Percentiles rank a stretch among this genome's conserved stretches.
Conservation (phyloP, 495 filamentous ascomycete species). For the Endocarpon pusillum region DNA sequence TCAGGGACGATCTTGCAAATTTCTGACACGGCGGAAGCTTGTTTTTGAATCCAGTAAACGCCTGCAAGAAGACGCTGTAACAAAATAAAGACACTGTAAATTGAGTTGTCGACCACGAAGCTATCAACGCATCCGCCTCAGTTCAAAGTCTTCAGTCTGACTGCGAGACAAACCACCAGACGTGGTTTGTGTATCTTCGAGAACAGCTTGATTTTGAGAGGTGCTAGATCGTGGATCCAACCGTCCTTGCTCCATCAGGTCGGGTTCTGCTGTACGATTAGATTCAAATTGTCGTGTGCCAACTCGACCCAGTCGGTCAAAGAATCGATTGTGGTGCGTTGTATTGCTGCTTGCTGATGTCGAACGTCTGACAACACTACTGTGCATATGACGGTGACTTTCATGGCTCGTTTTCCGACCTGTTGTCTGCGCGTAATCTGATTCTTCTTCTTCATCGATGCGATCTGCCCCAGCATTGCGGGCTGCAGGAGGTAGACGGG, state of each 20-base stretch:
- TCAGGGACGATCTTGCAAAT: too few species aligned
- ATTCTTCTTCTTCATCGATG: constrained; percentile 28
- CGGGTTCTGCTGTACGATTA: too few species aligned
- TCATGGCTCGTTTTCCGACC: background rate
- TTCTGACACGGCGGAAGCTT: too few species aligned
- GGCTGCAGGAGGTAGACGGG: constrained; percentile 21
- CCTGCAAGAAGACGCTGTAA: too few species aligned
- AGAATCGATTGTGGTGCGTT: constrained; percentile 22
- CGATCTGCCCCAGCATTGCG: constrained; percentile 25
- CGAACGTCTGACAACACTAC: background rate
- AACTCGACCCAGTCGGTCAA: constrained; percentile 9
- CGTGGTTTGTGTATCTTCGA: background rate
- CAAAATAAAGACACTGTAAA: too few species aligned
- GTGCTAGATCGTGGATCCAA: constrained; percentile 1
- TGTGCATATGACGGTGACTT: background rate
- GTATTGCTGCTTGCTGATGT: constrained; percentile 1
- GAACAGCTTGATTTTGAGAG: background rate
- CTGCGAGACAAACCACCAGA: background rate
- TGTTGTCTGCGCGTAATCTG: constrained; percentile 3
- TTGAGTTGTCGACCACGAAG: background rate
- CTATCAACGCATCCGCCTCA: background rate
- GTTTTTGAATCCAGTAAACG: too few species aligned
- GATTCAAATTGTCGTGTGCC: too few species aligned
- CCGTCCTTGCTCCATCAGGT: constrained; percentile 17
- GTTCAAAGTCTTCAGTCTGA: constrained; percentile 1